These are phyloP conservation scores for Iris macrosiphon DNA, from an alignment of 106 monocot species.

Conservation along the genomic window DNA sequence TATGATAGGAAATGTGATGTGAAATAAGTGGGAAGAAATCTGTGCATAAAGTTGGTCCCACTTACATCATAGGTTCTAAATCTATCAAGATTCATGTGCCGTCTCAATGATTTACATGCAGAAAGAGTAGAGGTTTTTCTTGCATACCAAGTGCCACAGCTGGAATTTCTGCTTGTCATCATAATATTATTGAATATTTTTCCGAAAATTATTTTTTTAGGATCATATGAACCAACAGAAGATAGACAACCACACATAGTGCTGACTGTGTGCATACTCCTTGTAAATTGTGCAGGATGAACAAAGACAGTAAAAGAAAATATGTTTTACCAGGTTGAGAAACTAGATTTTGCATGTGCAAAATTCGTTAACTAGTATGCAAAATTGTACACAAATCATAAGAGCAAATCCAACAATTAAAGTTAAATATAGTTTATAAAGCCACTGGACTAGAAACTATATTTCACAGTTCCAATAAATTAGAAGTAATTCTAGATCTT, in stretches of 20 bases:
- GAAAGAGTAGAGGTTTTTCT: slow-evolving; percentile 1
- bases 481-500: too few species aligned
- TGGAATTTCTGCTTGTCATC: neutral
- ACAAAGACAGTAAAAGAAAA: too few species aligned
- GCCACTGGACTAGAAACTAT: too few species aligned
- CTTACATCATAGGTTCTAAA: slow-evolving; percentile 2
- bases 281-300: too few species aligned
- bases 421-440: too few species aligned
- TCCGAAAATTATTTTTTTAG: neutral
- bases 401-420: too few species aligned
- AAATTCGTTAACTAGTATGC: too few species aligned
- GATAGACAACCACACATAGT: neutral
- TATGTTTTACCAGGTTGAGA: too few species aligned
- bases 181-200: neutral
- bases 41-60: neutral
- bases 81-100: neutral
- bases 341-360: too few species aligned
- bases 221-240: neutral
- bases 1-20: neutral
- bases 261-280: neutral
- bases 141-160: neutral
- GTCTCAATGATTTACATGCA: slow-evolving; percentile 8
- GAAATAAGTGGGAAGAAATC: neutral
- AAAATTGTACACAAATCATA: too few species aligned
- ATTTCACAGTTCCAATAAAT: too few species aligned